Evolutionary conservation across 2,329 filamentous ascomycete species (phyloP), one percentile per base, ranked within the genome.

Genomic region (Neopestalotiopsis sp.): DNA sequence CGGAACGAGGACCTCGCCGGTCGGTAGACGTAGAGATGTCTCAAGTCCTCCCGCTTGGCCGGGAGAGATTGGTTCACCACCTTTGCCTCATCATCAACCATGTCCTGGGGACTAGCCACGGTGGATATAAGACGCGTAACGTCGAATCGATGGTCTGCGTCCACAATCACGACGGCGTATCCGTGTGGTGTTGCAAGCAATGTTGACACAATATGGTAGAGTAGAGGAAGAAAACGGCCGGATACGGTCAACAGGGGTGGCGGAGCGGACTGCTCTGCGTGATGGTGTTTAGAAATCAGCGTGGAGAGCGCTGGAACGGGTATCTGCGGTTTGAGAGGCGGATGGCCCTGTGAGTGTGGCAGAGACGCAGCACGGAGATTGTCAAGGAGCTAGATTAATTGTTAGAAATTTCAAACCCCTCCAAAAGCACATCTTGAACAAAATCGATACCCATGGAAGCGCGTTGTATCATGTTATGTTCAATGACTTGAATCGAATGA

Each of bases 111-210:
- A 28, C 24, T 28, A 28, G 24, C 24, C 24, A 28, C 24, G 24
- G 24, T 28, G 24, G 34, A 38, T 38, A 38, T 6, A 10, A 89
- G 79, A 2, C 84, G 80, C 6, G 83, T 84, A 2, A 84, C 78
- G 69, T 90, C 87, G 71, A 91, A 91, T 9, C 83, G 82, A 9
- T 81, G 80, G 60, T 89, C 86, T 1, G 85, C 75, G 72, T 91
- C 89, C 62, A 91, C 74, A 6, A 91, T 72, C 0, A 87, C 79
- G 7, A 91, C 75, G 6, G 86, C 79, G 73, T 87, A 85, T 40
- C 74, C 72, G 65, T 84, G 78, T 10, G 86, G 85, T 4, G 82
- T 71, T 0, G 82, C 78, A n/a, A 90, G 78, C 49, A 90, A 80
- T 1, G 81, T 81, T 4, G 85, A 85, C 30, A 89, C 76, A 3